Evolutionary conservation across 1,139 yeast genomes (phyloP), one percentile per base, ranked within the genome.

Genomic region (Petasospora rhodanensis): DNA sequence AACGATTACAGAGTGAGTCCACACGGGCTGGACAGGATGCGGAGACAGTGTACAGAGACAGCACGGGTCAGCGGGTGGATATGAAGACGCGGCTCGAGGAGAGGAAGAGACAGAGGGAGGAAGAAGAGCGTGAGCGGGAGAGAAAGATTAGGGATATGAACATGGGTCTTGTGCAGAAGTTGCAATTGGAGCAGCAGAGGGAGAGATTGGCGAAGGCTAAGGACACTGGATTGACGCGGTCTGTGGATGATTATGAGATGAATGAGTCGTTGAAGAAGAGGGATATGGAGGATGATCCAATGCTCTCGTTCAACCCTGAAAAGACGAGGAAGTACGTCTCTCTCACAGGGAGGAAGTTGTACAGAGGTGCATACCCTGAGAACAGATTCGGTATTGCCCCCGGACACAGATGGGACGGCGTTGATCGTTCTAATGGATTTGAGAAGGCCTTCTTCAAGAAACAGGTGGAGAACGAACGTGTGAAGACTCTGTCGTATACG

Each of bases 381-480:
- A 89, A 89, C 52, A 58, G 97, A 41, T 89, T 85, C 57, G 71
- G 71, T 4, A 79, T 89, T 14, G 61, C 62, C 6, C 95, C 96
- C 0, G 96, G 97, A 1, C 65, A 67, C 45, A 64, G 85, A 37
- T 89, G 97, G 97, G 97, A 89, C 55, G 97, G 97, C 0, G 79
- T 87, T 1, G 93, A 86, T 56, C 63, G 97, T 40, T 76, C 94
- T 0, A 89, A 81, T 53, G 96, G 96, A n/a, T 89, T 83, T 58
- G 97, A 89, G 53, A 64, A 62, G 31, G 62, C 69, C 41, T 70
- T 83, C 66, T 67, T 84, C 51, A 64, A 70, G 24, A 72, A 69
- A 42, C 73, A 74, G 35, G 68, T 64, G 20, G 80, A 77, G 32
- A 37, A 49, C 8, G 63, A 66, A 41, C 61, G 64, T 38, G 49